Evolutionary conservation across 2,329 filamentous ascomycete genomes (phyloP).

Genomic region (Aspergillus thermomutatus): DNA sequence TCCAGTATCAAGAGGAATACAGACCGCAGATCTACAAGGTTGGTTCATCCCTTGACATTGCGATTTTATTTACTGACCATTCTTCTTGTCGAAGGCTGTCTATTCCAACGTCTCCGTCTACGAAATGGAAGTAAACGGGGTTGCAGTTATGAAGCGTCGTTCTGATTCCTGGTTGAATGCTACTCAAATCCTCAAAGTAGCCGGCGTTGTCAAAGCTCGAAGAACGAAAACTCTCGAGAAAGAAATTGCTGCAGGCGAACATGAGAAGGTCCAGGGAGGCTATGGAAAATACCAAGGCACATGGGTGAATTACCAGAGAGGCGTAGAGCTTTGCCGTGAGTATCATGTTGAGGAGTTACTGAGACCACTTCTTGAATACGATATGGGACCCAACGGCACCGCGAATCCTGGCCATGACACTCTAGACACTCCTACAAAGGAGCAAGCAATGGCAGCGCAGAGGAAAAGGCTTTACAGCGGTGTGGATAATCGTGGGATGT

Average conservation of each 20-base stretch:
- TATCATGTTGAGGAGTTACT: slow-evolving; percentile 55
- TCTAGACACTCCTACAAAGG: slow-evolving; percentile 94
- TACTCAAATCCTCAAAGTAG: slow-evolving; percentile 96
- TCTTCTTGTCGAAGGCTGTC: slow-evolving; percentile 57
- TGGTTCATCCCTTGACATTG: slow-evolving; percentile 13
- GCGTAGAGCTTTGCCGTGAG: slow-evolving; percentile 82
- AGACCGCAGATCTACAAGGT: slow-evolving; percentile 50
- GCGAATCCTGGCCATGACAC: slow-evolving; percentile 67
- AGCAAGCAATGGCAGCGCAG: slow-evolving; percentile 95
- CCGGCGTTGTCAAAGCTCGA: slow-evolving; percentile 95
- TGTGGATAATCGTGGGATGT: slow-evolving; percentile 65
- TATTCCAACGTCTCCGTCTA: slow-evolving; percentile 97
- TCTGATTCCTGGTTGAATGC: slow-evolving; percentile 97
- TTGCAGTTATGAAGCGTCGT: slow-evolving; percentile 93
- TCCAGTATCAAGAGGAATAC: slow-evolving; percentile 37
- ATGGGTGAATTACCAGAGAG: slow-evolving; percentile 93
- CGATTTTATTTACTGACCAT: slow-evolving; percentile 11
- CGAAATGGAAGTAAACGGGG: slow-evolving; percentile 93
- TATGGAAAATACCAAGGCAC: slow-evolving; percentile 99
- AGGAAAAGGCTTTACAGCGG: slow-evolving; percentile 87
- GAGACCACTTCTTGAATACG: slow-evolving; percentile 48
- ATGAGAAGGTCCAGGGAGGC: slow-evolving; percentile 97
- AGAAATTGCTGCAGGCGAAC: slow-evolving; percentile 91
- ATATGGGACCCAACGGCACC: slow-evolving; percentile 52
- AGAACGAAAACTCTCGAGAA: slow-evolving; percentile 97